Conservation (phyloP, 805 yeast species). For the Wickerhamiella dianesei region DNA sequence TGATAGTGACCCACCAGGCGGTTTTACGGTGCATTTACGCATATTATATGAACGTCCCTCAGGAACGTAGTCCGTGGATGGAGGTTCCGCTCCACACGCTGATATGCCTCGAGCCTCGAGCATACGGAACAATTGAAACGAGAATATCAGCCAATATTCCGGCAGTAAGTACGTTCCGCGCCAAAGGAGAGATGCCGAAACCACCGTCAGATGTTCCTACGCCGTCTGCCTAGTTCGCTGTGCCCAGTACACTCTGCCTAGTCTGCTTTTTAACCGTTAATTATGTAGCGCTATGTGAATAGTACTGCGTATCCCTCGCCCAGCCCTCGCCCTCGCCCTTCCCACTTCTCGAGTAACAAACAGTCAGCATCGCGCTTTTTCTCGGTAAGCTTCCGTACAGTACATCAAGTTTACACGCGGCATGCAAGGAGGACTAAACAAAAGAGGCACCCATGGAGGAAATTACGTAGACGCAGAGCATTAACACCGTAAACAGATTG, state of each 20-base stretch:
- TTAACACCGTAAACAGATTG: neutral
- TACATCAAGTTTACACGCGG: no score
- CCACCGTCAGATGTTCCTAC: neutral
- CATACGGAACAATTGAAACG: conserved; percentile 77
- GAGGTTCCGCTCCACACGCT: conserved; percentile 92
- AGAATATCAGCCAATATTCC: conserved; percentile 93
- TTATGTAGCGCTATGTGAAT: no score
- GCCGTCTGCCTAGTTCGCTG: neutral
- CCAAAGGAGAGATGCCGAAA: conserved; percentile 56
- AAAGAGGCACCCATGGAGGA: no score
- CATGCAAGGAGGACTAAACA: no score
- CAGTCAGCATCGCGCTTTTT: no score
- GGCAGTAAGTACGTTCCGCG: conserved; percentile 93
- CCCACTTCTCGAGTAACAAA: no score
- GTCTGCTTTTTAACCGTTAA: no score
- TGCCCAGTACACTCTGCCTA: neutral
- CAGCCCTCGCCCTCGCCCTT: no score
- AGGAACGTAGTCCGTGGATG: conserved; percentile 98
- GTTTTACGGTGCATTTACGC: conserved; percentile 94
- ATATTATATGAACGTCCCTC: conserved; percentile 96
- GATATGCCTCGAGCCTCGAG: conserved; percentile 89
- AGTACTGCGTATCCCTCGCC: no score
- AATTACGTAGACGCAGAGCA: no score
- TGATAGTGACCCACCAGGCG: conserved; percentile 96
- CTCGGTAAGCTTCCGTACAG: no score